Evolutionary conservation across 2,329 filamentous ascomycete genomes (phyloP), one percentile per base, ranked within the genome.

Genomic region (Hypoxylon sp.): DNA sequence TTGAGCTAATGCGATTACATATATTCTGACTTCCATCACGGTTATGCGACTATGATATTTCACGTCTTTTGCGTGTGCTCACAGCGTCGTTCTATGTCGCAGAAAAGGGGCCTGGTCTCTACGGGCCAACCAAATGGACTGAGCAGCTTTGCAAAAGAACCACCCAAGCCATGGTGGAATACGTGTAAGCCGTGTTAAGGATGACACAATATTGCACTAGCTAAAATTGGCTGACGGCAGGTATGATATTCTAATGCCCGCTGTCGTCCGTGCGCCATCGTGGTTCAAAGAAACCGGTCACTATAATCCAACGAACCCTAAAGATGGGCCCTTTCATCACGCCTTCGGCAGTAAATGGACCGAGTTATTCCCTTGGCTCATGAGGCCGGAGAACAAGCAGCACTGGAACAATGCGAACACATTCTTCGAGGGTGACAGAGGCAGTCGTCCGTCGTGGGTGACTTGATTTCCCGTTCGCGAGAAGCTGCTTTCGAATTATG

Each of bases 381-480:
- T 46, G 5, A n/a, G 32, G 30, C 53, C 56, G 2, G 23, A 57
- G 36, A 54, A 54, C 21, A 48, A 59, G 27, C 47, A 54, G 8
- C n/a, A 29, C n/a, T 54, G 56, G 53, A 42, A 54, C 23, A 32
- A 44, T 27, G 56, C 49, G 19, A 57, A 54, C 36, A 51, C 41
- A 8, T 57, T 57, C 20, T 57, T 59, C 26, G 56, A 57, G 20
- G 42, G 49, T 6, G 53, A 57, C 15, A 27, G 56, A 17, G 56
- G 56, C 4, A 59, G 45, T 31, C 49, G 56, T 21, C 52, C 48
- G 2, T 59, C 56, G 13, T 59, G 53, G 56, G 41, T 54, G 9
- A 54, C 44, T 12, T 57, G 49, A 53, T 57, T 59, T 27, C 52
- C 56, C 1, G 46, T 49, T 27, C 35, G 45, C 26, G 56, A 57